Conservation (phyloP, 2,329 filamentous ascomycete species). For the Alternaria conjuncta region DNA sequence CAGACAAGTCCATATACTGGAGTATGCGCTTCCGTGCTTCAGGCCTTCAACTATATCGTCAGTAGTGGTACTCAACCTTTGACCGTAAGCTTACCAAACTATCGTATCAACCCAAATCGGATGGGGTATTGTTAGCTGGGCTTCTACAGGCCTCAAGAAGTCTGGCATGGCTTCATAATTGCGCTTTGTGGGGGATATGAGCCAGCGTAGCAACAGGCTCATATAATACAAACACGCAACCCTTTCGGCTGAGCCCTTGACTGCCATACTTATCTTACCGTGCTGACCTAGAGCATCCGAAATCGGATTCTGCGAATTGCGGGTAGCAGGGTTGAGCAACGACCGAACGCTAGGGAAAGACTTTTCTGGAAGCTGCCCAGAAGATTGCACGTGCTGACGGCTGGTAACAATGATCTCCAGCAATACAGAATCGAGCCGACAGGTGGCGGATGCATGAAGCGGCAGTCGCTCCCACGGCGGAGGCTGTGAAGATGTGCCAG, state of each 20-base stretch:
- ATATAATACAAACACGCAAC: conserved; percentile 13
- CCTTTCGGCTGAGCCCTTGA: conserved; percentile 1
- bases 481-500: not conserved
- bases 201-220: conserved; percentile 8
- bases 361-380: conserved; percentile 2
- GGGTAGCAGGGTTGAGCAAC: conserved; percentile 9
- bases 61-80: not conserved
- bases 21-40: not conserved
- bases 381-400: not conserved
- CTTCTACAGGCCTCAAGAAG: not conserved
- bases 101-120: not conserved
- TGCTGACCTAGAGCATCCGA: conserved; percentile 16
- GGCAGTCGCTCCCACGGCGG: conserved; percentile 10
- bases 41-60: not conserved
- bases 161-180: conserved; percentile 6
- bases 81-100: not conserved
- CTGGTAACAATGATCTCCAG: not conserved
- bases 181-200: conserved; percentile 14
- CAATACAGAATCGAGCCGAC: conserved; percentile 12
- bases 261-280: conserved; percentile 10
- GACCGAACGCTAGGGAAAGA: conserved; percentile 9
- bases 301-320: conserved; percentile 3
- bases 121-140: not conserved
- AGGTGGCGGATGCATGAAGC: conserved; percentile 5
- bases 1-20: not conserved